Conservation (phyloP, 1,284 basidiomycete species). For the Hypsizygus ulmarius region DNA sequence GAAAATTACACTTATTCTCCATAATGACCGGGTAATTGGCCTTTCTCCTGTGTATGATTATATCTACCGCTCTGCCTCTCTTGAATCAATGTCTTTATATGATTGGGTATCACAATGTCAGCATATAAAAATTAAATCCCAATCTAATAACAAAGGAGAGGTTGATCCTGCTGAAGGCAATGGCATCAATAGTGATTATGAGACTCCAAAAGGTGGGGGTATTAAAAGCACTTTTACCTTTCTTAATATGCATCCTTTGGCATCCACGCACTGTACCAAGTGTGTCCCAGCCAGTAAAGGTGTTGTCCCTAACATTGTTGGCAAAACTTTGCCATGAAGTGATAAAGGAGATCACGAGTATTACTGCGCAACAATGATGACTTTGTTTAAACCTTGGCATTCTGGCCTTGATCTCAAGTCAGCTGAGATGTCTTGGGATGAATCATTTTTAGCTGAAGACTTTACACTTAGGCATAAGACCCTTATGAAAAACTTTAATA, state of each 20-base stretch:
- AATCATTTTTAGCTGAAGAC: slow-evolving; percentile 14
- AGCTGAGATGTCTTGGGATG: slow-evolving; percentile 19
- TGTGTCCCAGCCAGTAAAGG: not conserved
- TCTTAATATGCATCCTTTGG: slow-evolving; percentile 1
- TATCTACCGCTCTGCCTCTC: slow-evolving; percentile 8
- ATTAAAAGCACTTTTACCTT: not conserved
- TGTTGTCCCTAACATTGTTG: slow-evolving; percentile 27
- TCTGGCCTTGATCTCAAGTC: slow-evolving; percentile 18
- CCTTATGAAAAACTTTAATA: slow-evolving; percentile 29
- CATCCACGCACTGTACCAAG: slow-evolving; percentile 8
- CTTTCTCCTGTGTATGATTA: slow-evolving; percentile 13
- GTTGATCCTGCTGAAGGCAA: too few relatives aligned
- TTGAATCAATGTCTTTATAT: slow-evolving; percentile 12
- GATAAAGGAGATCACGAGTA: slow-evolving; percentile 26
- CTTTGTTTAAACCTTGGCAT: slow-evolving; percentile 28
- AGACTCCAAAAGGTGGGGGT: not conserved
- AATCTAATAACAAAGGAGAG: not conserved
- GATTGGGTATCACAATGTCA: slow-evolving; percentile 3
- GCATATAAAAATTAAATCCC: not conserved
- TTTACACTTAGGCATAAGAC: too few relatives aligned
- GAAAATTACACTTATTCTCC: slow-evolving; percentile 3
- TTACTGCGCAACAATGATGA: slow-evolving; percentile 29
- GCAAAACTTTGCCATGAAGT: slow-evolving; percentile 18
- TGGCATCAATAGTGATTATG: too few relatives aligned
- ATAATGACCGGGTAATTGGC: not conserved